Conservation (phyloP, 768 basidiomycete genomes). For the Wakefieldia striispora region DNA sequence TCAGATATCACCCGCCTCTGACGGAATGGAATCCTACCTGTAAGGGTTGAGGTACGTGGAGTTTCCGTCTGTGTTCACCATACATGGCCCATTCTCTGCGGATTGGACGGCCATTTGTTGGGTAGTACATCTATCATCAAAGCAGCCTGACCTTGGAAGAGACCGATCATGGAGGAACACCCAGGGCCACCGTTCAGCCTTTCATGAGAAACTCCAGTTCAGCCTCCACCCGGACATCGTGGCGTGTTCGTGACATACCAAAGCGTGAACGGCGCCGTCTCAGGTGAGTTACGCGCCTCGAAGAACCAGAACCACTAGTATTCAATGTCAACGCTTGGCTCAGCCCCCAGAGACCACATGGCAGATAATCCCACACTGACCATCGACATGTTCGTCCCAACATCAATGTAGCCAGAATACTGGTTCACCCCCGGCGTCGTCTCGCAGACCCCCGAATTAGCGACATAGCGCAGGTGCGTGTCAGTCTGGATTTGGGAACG, state of each 20-base stretch:
- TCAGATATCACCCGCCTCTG: not conserved
- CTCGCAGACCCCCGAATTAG: conserved; percentile 63
- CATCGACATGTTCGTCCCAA: conserved; percentile 58
- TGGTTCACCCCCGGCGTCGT: conserved; percentile 60
- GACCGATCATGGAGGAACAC: no score
- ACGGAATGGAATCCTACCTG: conserved; percentile 36
- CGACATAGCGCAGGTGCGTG: conserved; percentile 45
- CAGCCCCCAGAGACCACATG: not conserved
- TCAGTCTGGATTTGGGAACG: conserved; percentile 20
- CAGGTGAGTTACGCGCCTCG: conserved; percentile 55
- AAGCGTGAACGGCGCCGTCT: conserved; percentile 66
- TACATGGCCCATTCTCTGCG: conserved; percentile 63
- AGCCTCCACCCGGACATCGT: no score
- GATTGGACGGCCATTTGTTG: not conserved
- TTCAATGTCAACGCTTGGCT: conserved; percentile 1
- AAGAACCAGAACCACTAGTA: conserved; percentile 75
- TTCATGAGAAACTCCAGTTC: no score
- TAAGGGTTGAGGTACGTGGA: conserved; percentile 58
- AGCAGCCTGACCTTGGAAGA: conserved; percentile 49
- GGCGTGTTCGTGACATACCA: no score
- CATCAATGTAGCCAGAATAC: conserved; percentile 60
- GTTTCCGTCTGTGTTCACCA: conserved; percentile 51
- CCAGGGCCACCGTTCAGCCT: no score
- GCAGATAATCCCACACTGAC: conserved; percentile 28
- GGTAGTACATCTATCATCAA: not conserved